Percentiles rank a stretch among this genome's conserved stretches.
phyloP scores from a whole-genome alignment of 176 grass and related monocot genomes.

The Eleusine indica region DNA sequence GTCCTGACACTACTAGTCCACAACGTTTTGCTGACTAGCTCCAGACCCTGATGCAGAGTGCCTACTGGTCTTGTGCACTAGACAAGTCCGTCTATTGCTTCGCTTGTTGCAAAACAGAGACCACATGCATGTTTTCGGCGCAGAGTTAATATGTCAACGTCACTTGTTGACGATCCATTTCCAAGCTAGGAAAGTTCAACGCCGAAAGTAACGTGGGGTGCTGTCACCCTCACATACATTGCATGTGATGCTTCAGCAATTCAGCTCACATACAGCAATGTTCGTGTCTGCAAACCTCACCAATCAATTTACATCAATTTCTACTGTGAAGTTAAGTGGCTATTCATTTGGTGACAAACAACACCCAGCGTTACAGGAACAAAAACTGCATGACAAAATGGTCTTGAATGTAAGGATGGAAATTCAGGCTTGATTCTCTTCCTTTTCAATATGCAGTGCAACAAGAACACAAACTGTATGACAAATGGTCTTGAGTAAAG shows the following conservation, averaged over 20 bases:
- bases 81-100: not conserved
- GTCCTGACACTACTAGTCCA: slow-evolving; percentile 2
- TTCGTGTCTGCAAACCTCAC: not conserved
- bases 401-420: not conserved
- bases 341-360: not conserved
- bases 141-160: not conserved
- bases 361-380: not conserved
- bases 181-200: not conserved
- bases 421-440: not conserved
- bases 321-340: not conserved
- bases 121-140: not conserved
- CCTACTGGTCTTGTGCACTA: slow-evolving; percentile 1
- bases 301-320: not conserved
- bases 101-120: not conserved
- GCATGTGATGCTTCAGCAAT: not conserved
- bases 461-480: not conserved
- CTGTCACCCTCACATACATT: not conserved
- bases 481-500: not conserved
- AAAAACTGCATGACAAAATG: not conserved
- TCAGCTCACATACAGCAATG: not conserved
- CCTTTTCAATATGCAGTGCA: not conserved
- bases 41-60: slow-evolving; percentile 1
- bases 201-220: not conserved
- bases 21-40: slow-evolving; percentile 13
- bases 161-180: not conserved